Evolutionary conservation across 225 moss, liverwort and hornwort genomes (phyloP), one percentile per base, ranked within the genome.

Genomic region (Polytrichum formosum): DNA sequence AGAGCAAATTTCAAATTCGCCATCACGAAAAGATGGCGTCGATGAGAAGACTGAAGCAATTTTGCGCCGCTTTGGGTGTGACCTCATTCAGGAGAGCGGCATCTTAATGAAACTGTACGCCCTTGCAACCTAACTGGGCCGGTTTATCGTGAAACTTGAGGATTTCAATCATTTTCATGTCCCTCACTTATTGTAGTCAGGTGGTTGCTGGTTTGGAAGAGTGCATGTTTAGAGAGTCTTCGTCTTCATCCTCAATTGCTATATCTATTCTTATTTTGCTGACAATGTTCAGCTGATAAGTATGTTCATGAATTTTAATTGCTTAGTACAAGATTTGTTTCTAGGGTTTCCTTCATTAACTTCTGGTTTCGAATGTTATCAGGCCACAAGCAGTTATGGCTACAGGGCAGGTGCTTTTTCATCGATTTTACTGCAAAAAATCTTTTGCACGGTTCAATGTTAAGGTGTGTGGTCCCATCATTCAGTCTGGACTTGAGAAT

Each of bases 371-470:
- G n/a, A 21, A 58, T 58, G 20, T 78, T 33, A 56, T 26, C 81
- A 96, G 96, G 77, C 98, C 98, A 28, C 98, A 98, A 84, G 98
- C 98, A 56, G 98, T 98, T 60, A 98, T 98, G 98, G 98, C 98
- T 59, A 98, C 98, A 26, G 98, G 94, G 56, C 94, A 98, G 76
- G 98, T 98, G 28, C 72, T 98, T 28, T 98, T 94, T 81, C 98
- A 98, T 85, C 98, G 98, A 54, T 94, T 98, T 77, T 98, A 94
- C 78, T 98, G 92, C 92, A 98, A 98, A 71, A 98, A 98, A 75
- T 98, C 98, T 23, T 82, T 98, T 23, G 83, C 92, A 25, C 94
- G 92, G 18, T 98, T 98, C 74, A 92, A 92, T 68, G 98, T 98
- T 54, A 94, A 98, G 96, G 96, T 96, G n/a, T 63, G 75, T 25